These are phyloP conservation scores for Myriosclerotinia scirpicola DNA, from an alignment of 2,329 filamentous ascomycete species.

Conservation along the genomic window DNA sequence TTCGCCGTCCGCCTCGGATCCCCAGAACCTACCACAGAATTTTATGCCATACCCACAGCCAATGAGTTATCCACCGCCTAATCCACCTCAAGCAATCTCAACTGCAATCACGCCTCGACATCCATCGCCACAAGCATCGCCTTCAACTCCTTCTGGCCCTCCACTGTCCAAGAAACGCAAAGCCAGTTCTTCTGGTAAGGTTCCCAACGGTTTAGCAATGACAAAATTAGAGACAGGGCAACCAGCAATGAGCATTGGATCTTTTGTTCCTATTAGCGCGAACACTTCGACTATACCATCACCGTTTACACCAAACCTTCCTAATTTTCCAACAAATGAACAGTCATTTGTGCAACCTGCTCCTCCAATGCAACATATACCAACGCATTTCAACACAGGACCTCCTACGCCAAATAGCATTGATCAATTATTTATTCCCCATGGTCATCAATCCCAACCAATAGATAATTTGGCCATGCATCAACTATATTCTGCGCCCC, in stretches of 20 bases:
- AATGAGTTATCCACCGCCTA: conserved; percentile 39
- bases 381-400: conserved; percentile 54
- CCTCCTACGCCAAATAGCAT: conserved; percentile 67
- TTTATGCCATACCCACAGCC: conserved; percentile 41
- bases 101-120: conserved; percentile 57
- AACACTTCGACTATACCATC: conserved; percentile 48
- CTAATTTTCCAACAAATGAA: conserved; percentile 46
- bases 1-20: conserved; percentile 63
- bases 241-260: conserved; percentile 40
- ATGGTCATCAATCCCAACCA: conserved; percentile 58
- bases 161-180: conserved; percentile 80
- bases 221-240: conserved; percentile 69
- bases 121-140: conserved; percentile 70
- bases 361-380: conserved; percentile 34
- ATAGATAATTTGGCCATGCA: conserved; percentile 65
- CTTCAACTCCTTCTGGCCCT: conserved; percentile 62
- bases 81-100: conserved; percentile 44
- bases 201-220: conserved; percentile 77
- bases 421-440: conserved; percentile 58
- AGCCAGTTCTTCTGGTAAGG: conserved; percentile 65
- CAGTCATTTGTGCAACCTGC: conserved; percentile 34
- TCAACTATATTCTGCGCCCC: conserved; percentile 69
- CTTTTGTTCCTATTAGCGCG: conserved; percentile 38
- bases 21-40: conserved; percentile 57
- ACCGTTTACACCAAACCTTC: conserved; percentile 53